Evolutionary conservation across 2,329 filamentous ascomycete species (phyloP), one percentile per base, ranked within the genome.

Genomic region (Botrytis galanthina): DNA sequence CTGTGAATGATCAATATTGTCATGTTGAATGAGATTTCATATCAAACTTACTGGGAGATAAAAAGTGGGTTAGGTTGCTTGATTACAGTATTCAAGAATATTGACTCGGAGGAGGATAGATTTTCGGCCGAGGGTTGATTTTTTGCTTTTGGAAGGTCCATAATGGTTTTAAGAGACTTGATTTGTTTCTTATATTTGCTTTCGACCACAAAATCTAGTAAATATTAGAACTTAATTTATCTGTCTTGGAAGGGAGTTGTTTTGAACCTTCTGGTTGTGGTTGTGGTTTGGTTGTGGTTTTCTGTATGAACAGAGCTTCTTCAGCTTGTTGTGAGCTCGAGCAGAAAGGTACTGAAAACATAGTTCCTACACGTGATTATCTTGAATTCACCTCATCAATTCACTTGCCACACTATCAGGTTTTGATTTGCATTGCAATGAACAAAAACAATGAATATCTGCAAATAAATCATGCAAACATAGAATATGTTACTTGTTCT

Each of bases 11-110:
- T 57, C 22, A 59, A 37, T 32, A 32, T 68, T 26, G 8, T 57
- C 9, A 1, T 46, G 20, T 35, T 10, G 5, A 14, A 18, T 12
- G 14, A 29, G n/a, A 10, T 32, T 4, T 16, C 16, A 18, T 12
- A 48, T 20, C 29, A 8, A 14, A 68, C 70, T 68, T 46, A 72
- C 70, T 72, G 51, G 4, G 62, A 68, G 46, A 72, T 29, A 14
- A 72, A 44, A 18, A 6, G 0, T 4, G 70, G n/a, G 26, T 42
- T 26, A 8, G 12, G 6, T 20, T 62, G 35, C 35, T 18, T 37
- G 16, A 9, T 18, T n/a, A 18, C 9, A 7, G 6, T 9, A 42
- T 26, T n/a, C 26, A 16, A 1, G 18, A n/a, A 42, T 62, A 37
- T 2, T 39, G 12, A 16, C 8, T 37, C 48, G 18, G 20, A 59